These are phyloP conservation scores for Trichosporon inkin DNA, from an alignment of 1,284 basidiomycete genomes.

Conservation along the genomic window DNA sequence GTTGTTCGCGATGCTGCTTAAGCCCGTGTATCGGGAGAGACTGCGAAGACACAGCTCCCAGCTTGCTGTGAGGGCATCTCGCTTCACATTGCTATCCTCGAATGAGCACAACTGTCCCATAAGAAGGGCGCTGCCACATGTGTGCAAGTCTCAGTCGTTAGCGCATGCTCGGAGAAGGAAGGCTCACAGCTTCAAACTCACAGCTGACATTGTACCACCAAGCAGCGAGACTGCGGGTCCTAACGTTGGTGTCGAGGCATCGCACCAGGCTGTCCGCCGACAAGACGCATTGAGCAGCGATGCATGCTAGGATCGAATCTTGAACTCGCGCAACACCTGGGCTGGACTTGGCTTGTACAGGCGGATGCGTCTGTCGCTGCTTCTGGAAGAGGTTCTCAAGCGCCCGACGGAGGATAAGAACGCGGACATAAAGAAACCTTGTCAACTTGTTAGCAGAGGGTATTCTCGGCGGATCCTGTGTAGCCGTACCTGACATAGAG, in stretches of 20 bases:
- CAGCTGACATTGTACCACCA: conserved; percentile 7
- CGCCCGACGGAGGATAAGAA: not conserved
- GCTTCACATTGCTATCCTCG: not conserved
- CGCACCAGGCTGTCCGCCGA: not conserved
- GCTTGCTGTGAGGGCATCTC: not conserved
- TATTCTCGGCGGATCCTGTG: no score
- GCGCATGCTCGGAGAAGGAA: not conserved
- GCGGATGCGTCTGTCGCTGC: not conserved
- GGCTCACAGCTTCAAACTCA: not conserved
- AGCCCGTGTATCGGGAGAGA: not conserved
- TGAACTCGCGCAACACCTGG: not conserved
- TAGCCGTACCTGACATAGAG: not conserved
- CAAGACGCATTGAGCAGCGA: not conserved
- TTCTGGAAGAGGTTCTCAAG: conserved; percentile 1
- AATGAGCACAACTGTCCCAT: not conserved
- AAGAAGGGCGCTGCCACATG: not conserved
- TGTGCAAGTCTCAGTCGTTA: conserved; percentile 2
- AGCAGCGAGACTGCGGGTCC: not conserved
- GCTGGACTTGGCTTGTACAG: not conserved
- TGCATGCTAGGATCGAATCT: not conserved
- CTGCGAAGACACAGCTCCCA: not conserved
- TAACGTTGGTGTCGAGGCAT: not conserved
- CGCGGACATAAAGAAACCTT: conserved; percentile 1
- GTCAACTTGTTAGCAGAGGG: not conserved
- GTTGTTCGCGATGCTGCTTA: not conserved